Evolutionary conservation across 1,139 yeast genomes (phyloP), one percentile per base, ranked within the genome.

Genomic region (Kurtzmaniella quercitrusa): DNA sequence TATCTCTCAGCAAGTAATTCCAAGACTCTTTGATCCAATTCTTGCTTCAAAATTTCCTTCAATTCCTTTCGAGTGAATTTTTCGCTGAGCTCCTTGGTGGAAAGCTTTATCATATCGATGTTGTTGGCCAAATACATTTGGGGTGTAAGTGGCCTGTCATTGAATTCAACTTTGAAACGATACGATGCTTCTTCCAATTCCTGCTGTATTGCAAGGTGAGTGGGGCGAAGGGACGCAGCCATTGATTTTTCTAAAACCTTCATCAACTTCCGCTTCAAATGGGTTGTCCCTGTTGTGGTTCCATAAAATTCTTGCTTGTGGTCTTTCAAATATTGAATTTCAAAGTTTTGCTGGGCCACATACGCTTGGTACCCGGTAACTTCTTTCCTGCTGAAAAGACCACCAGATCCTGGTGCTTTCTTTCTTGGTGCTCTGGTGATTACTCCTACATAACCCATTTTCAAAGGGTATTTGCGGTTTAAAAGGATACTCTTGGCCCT

Each of bases 391-490:
- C 70, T 60, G 48, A 68, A 68, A 38, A 77, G 42, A 23, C 60
- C 54, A 10, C 52, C 47, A n/a, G 52, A 41, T 3, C 56, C 52
- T 8, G 51, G 38, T 34, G 54, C 51, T n/a, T 43, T 42, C 55
- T 52, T 10, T 55, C 57, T 56, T 8, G 96, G 95, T 0, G 89
- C 77, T 53, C 81, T 85, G 3, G 98, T 89, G 16, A 94, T 85
- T 14, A 94, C 98, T 43, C 98, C 98, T 29, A 94, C 98, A 59
- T 94, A 94, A 0, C 99, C 99, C 94, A 93, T 87, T 55, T 77
- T 82, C 48, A 94, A 70, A 0, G 98, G 98, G 55, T 93, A 94
- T 56, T 84, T 87, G 49, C 76, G 81, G 63, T 93, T 91, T 31
- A 78, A 75, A 46, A 94, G 69, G 31, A 88, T 79, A 8, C 71